A percentile compares a stretch with the other conserved stretches of the same genome.
These are phyloP conservation scores for Plasmopara halstedii DNA, from an alignment of 352 stramenopile genomes.

Conservation along the genomic window DNA sequence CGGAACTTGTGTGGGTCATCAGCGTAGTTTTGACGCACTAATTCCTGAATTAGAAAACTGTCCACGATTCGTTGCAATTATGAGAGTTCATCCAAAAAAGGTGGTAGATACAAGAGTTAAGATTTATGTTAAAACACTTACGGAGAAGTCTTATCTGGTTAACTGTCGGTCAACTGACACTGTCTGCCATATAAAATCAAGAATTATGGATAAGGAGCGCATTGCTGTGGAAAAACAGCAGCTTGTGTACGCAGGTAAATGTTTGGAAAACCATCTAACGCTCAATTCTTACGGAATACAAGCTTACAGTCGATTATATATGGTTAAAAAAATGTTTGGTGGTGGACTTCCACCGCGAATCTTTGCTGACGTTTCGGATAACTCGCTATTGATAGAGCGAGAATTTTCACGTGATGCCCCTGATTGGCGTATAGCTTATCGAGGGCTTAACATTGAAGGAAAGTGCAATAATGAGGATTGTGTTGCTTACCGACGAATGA, in stretches of 20 bases:
- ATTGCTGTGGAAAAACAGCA: constrained; percentile 3
- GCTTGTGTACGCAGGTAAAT: constrained; percentile 4
- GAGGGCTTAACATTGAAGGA: constrained; percentile 31
- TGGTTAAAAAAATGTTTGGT: constrained; percentile 1
- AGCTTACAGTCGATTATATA: not conserved
- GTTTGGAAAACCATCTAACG: constrained; percentile 1
- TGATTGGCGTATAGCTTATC: constrained; percentile 5
- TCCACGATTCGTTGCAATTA: constrained; percentile 4
- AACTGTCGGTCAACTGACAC: not conserved
- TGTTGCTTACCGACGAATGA: constrained; percentile 11
- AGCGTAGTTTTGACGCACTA: not conserved
- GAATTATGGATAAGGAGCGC: constrained; percentile 1
- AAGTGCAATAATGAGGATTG: constrained; percentile 9
- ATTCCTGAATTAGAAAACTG: constrained; percentile 5
- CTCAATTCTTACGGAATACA: constrained; percentile 8
- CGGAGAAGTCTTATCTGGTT: not conserved
- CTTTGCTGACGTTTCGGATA: constrained; percentile 3
- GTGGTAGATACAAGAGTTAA: not conserved
- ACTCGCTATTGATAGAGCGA: not conserved
- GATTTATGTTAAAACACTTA: constrained; percentile 3
- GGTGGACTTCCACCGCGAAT: not conserved
- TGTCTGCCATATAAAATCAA: not conserved
- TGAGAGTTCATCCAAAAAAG: not conserved
- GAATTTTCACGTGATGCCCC: not conserved
- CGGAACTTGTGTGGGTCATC: not conserved